A percentile compares a stretch with the other conserved stretches of the same genome.
These are phyloP conservation scores for Fusarium drepaniforme DNA, from an alignment of 2,329 filamentous ascomycete species.

Conservation along the genomic window DNA sequence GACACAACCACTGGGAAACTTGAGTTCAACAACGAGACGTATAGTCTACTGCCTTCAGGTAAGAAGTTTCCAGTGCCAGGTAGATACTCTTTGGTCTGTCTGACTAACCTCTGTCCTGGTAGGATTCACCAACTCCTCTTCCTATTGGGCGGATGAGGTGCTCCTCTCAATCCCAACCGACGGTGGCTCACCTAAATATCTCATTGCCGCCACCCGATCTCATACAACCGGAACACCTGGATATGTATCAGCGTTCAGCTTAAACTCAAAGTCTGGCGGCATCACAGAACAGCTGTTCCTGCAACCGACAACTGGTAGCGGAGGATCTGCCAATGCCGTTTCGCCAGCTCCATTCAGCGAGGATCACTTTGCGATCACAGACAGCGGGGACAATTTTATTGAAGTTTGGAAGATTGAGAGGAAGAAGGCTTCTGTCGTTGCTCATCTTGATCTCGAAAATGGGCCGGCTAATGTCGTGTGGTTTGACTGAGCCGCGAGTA, in stretches of 20 bases:
- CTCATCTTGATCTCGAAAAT: slow-evolving; percentile 3
- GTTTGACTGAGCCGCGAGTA: background rate
- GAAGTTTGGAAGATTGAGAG: background rate
- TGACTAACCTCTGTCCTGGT: background rate
- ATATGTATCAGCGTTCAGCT: background rate
- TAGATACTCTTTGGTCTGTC: rapidly evolving
- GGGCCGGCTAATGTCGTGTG: slow-evolving; percentile 3
- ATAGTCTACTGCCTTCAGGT: slow-evolving; percentile 4
- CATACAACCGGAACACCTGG: background rate
- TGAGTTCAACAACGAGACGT: background rate
- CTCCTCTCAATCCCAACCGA: background rate
- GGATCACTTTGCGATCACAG: slow-evolving; percentile 26
- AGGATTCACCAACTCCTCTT: slow-evolving; percentile 6
- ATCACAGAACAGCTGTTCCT: slow-evolving; percentile 11
- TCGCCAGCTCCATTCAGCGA: slow-evolving; percentile 20
- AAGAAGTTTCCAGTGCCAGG: background rate
- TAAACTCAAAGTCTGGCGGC: background rate
- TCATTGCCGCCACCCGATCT: background rate
- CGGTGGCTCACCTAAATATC: background rate
- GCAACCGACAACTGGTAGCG: slow-evolving; percentile 13
- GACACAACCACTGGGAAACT: background rate
- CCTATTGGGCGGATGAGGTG: slow-evolving; percentile 6
- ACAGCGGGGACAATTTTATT: slow-evolving; percentile 15
- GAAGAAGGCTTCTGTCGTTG: background rate
- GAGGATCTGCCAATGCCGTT: slow-evolving; percentile 23